A percentile compares a stretch with the other conserved stretches of the same genome.
Conservation (phyloP, 2,329 filamentous ascomycete species). For the Hirsutella minnesotensis region DNA sequence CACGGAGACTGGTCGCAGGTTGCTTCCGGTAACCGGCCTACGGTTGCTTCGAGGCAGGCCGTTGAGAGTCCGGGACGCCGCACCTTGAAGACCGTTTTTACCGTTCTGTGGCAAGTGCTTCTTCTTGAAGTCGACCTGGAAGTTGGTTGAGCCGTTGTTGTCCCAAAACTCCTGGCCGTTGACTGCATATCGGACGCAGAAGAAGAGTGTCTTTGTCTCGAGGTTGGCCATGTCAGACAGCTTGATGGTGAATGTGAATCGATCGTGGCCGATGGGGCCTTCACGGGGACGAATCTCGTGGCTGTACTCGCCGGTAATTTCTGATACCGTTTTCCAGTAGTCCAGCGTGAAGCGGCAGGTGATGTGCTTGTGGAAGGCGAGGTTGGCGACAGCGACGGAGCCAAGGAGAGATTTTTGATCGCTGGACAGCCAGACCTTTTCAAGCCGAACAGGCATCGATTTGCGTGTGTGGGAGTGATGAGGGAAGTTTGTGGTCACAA, state of each 20-base stretch:
- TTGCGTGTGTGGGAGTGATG: conserved; percentile 39
- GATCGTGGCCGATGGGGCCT: conserved; percentile 58
- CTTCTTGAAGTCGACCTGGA: conserved; percentile 87
- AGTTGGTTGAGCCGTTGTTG: conserved; percentile 79
- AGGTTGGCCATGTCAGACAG: conserved; percentile 83
- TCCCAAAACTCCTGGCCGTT: conserved; percentile 87
- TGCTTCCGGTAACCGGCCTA: conserved; percentile 24
- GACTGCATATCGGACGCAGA: conserved; percentile 82
- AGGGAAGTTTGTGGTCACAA: conserved; percentile 76
- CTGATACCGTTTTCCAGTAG: conserved; percentile 97
- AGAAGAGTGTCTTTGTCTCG: conserved; percentile 82
- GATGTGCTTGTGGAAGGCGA: conserved; percentile 81
- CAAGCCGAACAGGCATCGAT: conserved; percentile 61
- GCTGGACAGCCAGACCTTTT: conserved; percentile 73
- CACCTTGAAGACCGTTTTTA: conserved; percentile 40
- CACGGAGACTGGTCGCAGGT: conserved; percentile 42
- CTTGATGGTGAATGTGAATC: conserved; percentile 91
- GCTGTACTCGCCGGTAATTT: conserved; percentile 80
- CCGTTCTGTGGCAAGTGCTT: conserved; percentile 53
- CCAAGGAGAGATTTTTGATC: conserved; percentile 84
- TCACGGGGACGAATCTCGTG: conserved; percentile 62
- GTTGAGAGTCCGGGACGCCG: conserved; percentile 36
- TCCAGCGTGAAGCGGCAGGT: conserved; percentile 92
- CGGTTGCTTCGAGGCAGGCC: conserved; percentile 58
- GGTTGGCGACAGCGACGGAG: conserved; percentile 72